phyloP scores from a whole-genome alignment of 2,329 filamentous ascomycete genomes.

The Cladorrhinum sp. region DNA sequence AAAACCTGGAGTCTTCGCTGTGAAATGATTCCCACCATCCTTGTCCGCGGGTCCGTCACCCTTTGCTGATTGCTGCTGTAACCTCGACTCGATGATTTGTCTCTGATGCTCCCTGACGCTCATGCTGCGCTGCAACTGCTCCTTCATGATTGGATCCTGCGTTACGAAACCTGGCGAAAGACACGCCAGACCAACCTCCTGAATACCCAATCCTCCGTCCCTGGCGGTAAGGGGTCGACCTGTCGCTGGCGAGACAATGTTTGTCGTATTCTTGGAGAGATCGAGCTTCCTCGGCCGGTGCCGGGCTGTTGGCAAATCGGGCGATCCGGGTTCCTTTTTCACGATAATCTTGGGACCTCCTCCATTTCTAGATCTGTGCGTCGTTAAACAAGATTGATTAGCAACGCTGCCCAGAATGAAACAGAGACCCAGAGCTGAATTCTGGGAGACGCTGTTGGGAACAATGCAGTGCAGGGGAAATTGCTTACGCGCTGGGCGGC shows the following conservation, averaged over 20 bases:
- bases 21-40: conserved; percentile 45
- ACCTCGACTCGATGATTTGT: conserved; percentile 86
- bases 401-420: conserved; percentile 21
- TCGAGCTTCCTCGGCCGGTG: conserved; percentile 76
- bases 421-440: conserved; percentile 5
- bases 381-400: conserved; percentile 25
- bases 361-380: conserved; percentile 49
- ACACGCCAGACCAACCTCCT: conserved; percentile 90
- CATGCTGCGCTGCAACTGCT: conserved; percentile 90
- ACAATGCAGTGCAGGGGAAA: conserved; percentile 13
- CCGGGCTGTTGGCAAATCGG: conserved; percentile 69
- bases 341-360: conserved; percentile 76
- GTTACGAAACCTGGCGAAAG: conserved; percentile 94
- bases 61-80: conserved; percentile 83
- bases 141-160: conserved; percentile 93
- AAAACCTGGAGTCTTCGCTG: conserved; percentile 70
- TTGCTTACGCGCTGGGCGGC: conserved; percentile 57
- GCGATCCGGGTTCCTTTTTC: conserved; percentile 93
- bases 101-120: conserved; percentile 91
- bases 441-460: conserved; percentile 6
- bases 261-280: conserved; percentile 58
- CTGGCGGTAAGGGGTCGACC: conserved; percentile 71
- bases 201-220: conserved; percentile 74
- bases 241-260: conserved; percentile 53
- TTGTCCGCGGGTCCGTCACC: conserved; percentile 63